Evolutionary conservation across 345 rosid genomes (phyloP).

Genomic region (Toxicodendron radicans): DNA sequence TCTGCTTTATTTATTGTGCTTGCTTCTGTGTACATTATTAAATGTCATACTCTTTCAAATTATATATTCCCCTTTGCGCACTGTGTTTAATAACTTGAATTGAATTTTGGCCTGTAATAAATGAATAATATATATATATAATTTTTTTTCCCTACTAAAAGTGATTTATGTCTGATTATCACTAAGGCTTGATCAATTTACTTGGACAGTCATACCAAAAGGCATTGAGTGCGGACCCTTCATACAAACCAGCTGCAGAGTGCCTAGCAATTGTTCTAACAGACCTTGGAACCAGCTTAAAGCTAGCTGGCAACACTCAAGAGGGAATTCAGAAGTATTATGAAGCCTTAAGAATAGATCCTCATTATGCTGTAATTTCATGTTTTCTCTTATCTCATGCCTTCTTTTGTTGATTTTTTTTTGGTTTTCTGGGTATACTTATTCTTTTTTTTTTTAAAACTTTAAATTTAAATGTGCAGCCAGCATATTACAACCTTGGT

Average conservation of each 20-base stretch:
- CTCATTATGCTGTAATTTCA: conserved; percentile 84
- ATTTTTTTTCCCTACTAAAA: no score
- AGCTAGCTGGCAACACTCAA: conserved; percentile 91
- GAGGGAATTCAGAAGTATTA: conserved; percentile 98
- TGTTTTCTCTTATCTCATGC: conserved; percentile 13
- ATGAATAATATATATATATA: no score
- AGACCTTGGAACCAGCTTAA: conserved; percentile 95
- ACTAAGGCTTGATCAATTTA: conserved; percentile 17
- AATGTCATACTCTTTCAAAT: neutral
- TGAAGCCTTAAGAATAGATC: conserved; percentile 95
- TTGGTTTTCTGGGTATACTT: neutral
- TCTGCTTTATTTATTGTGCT: neutral
- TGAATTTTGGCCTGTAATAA: neutral
- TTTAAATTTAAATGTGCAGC: conserved; percentile 51
- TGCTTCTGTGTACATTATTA: neutral
- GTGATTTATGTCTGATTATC: neutral
- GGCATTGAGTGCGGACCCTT: conserved; percentile 81
- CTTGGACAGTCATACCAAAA: conserved; percentile 85
- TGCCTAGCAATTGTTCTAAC: conserved; percentile 95
- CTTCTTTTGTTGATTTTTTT: neutral
- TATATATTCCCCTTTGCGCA: neutral
- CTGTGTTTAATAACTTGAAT: neutral
- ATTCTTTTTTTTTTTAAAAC: neutral
- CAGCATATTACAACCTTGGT: conserved; percentile 98
- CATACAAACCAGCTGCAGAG: conserved; percentile 95